Evolutionary conservation across 129 eudicot genomes (phyloP), one percentile per base, ranked within the genome.

Genomic region (Helianthus annuus): DNA sequence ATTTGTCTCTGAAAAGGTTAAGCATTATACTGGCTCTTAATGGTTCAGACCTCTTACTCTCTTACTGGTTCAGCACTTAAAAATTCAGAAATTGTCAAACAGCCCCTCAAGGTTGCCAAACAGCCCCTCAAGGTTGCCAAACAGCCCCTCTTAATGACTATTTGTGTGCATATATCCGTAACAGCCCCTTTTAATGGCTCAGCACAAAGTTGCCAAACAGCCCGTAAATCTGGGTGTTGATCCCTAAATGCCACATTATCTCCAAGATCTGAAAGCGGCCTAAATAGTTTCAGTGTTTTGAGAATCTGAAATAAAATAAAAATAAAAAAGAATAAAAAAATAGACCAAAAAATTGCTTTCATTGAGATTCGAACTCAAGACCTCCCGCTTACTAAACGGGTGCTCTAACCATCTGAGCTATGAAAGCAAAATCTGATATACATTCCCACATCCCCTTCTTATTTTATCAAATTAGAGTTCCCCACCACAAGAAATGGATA

Each of bases 291-390:
- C 16, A 49, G 54, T 49, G 54, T 13, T 5, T 13, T n/a, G 14
- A 29, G 19, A 7, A 4, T 27, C 32, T 27, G 32, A 27, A 27
- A 27, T 27, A 27, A 27, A 1, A 27, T 27, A 27, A 27, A 27
- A 27, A 27, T 27, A 27, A 27, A 11, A 3, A 13, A 54, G 11
- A 54, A 12, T 6, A 17, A 55, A 19, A 27, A 27, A 27, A 27
- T 27, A 27, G 2, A 2, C 2, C 32, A 27, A 27, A 27, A 27
- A 27, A 87, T 79, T 79, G 79, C 79, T 82, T 78, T 81, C 79
- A 72, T 81, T 85, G 96, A 89, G 98, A 92, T 87, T 92, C 34
- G 98, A 92, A 89, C 98, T 92, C 98, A 92, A 92, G 96, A 92
- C 98, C 98, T 92, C 98, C 96, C 94, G 94, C 95, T 92, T 92